phyloP scores from a whole-genome alignment of 1,139 yeast species.

The Diutina ranongensis region DNA sequence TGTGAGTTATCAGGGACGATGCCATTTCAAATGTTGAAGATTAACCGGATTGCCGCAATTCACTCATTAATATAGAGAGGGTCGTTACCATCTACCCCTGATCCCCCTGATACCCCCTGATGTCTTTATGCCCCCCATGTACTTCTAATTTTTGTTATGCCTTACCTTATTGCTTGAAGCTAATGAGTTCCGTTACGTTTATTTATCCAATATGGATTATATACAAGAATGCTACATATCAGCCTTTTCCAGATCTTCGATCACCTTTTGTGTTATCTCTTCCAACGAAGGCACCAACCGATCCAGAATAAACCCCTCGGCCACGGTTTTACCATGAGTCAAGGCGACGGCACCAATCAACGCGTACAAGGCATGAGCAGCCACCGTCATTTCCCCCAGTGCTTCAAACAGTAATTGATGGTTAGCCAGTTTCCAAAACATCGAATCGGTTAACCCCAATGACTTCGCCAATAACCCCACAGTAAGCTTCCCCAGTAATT shows the following conservation, averaged over 20 bases:
- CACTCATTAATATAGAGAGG: not conserved
- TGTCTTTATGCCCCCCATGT: no score
- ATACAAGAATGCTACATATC: not conserved
- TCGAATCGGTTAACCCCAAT: conserved; percentile 35
- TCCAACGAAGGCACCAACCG: conserved; percentile 22
- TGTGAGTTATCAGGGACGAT: not conserved
- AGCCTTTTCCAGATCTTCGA: conserved; percentile 9
- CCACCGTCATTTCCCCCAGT: conserved; percentile 47
- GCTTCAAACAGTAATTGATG: conserved; percentile 39
- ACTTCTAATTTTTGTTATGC: no score
- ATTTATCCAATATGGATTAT: no score
- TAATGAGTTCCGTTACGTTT: no score
- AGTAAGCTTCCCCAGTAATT: conserved; percentile 36
- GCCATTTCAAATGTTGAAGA: not conserved
- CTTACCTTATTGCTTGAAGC: no score
- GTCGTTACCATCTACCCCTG: no score
- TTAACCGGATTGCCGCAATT: not conserved
- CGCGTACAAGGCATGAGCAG: conserved; percentile 63
- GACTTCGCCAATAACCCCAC: conserved; percentile 43
- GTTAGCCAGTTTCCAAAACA: conserved; percentile 67
- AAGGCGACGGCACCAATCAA: conserved; percentile 71
- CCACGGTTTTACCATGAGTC: conserved; percentile 50
- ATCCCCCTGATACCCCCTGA: no score
- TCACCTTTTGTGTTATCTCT: conserved; percentile 14
- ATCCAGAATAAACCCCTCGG: conserved; percentile 44